Conservation (phyloP, 2,329 filamentous ascomycete genomes). For the Microdochium nivale region DNA sequence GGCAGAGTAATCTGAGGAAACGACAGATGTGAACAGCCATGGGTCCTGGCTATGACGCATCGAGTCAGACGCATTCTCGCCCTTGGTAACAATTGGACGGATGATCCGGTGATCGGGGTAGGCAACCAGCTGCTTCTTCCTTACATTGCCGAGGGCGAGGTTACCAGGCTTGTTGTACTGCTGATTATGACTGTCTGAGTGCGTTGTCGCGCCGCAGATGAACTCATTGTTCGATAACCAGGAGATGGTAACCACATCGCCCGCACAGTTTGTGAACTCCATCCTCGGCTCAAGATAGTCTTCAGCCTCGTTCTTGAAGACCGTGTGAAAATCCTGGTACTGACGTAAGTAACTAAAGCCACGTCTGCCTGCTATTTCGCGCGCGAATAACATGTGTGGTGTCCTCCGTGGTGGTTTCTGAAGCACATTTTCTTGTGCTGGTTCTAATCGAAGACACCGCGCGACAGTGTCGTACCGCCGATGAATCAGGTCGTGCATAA, state of each 20-base stretch:
- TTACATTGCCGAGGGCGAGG: slow-evolving; percentile 44
- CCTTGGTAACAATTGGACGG: slow-evolving; percentile 41
- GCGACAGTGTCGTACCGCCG: slow-evolving; percentile 11
- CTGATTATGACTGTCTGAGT: slow-evolving; percentile 55
- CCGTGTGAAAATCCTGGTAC: slow-evolving; percentile 35
- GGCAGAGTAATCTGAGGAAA: slow-evolving; percentile 48
- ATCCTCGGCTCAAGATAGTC: slow-evolving; percentile 40
- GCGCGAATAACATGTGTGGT: slow-evolving; percentile 34
- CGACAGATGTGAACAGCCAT: slow-evolving; percentile 57
- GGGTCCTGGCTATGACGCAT: slow-evolving; percentile 52
- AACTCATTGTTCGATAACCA: slow-evolving; percentile 48
- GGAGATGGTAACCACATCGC: slow-evolving; percentile 48
- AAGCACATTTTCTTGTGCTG: slow-evolving; percentile 18
- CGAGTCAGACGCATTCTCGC: slow-evolving; percentile 45
- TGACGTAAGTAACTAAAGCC: slow-evolving; percentile 30
- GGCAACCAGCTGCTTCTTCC: slow-evolving; percentile 33
- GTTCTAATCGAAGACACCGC: slow-evolving; percentile 20
- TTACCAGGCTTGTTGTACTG: slow-evolving; percentile 61
- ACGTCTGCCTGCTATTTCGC: slow-evolving; percentile 38
- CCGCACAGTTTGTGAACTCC: slow-evolving; percentile 53
- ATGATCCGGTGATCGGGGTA: slow-evolving; percentile 49
- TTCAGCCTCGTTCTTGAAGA: slow-evolving; percentile 36
- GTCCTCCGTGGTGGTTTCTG: slow-evolving; percentile 22
- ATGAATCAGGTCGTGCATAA: slow-evolving; percentile 25
- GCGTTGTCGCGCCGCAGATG: slow-evolving; percentile 53